These are phyloP conservation scores for Globisporangium solare DNA, from an alignment of 352 stramenopile species.

Conservation along the genomic window DNA sequence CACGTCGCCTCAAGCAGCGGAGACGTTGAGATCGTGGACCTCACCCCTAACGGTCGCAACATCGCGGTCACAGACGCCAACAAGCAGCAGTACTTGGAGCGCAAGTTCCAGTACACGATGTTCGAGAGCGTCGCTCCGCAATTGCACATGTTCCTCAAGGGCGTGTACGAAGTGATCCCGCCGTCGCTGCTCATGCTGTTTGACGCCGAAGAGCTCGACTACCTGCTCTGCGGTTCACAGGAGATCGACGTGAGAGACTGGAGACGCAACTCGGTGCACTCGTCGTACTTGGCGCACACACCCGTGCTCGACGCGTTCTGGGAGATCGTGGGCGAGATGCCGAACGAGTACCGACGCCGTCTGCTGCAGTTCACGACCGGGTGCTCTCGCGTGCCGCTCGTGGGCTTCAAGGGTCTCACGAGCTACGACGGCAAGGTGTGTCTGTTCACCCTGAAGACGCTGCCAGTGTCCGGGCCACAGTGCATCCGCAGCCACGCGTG, in stretches of 20 bases:
- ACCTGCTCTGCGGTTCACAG: constrained; percentile 92
- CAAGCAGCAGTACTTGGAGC: constrained; percentile 91
- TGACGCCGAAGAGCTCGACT: constrained; percentile 96
- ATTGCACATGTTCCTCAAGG: constrained; percentile 89
- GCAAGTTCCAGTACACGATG: constrained; percentile 91
- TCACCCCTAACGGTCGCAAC: constrained; percentile 47
- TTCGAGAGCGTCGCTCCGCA: constrained; percentile 89
- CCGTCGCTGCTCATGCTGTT: constrained; percentile 91
- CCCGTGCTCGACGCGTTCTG: constrained; percentile 42
- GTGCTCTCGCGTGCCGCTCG: constrained; percentile 68
- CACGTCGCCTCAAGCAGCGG: constrained; percentile 16
- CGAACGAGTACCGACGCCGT: constrained; percentile 65
- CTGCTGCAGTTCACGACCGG: constrained; percentile 82
- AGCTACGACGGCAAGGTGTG: constrained; percentile 79
- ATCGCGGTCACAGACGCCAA: constrained; percentile 95
- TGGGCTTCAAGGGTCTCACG: constrained; percentile 64
- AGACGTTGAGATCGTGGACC: constrained; percentile 35
- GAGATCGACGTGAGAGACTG: constrained; percentile 95
- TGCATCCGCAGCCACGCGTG: constrained; percentile 76
- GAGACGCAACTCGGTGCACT: constrained; percentile 75
- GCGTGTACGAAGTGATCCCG: constrained; percentile 96
- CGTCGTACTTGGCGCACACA: constrained; percentile 28
- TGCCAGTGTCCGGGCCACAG: constrained; percentile 37
- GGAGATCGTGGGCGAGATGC: constrained; percentile 87
- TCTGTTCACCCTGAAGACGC: constrained; percentile 67